Percentiles rank a stretch among this genome's conserved stretches.
phyloP scores from a whole-genome alignment of 257 asterid species.

The Gardenia jasminoides region DNA sequence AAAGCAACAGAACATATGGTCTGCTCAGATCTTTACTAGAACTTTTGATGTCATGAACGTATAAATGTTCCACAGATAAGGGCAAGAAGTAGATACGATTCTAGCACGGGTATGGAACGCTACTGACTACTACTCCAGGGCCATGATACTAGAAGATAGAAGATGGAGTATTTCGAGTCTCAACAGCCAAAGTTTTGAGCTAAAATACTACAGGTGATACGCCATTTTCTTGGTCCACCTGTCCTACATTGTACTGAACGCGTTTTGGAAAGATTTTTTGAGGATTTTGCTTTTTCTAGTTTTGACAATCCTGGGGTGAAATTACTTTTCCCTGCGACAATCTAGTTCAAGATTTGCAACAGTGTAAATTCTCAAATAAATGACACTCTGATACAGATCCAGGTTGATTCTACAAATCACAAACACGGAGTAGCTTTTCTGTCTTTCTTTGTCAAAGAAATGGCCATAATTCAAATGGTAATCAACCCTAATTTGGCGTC shows the following conservation, averaged over 20 bases:
- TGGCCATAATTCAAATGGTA: too few species aligned
- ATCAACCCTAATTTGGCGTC: background rate
- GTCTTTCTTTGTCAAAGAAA: background rate
- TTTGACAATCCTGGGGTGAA: background rate
- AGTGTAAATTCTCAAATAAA: background rate
- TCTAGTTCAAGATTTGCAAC: background rate
- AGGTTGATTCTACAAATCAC: background rate
- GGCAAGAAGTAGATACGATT: too few species aligned
- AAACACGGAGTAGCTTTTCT: background rate
- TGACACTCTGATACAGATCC: background rate
- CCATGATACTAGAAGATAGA: background rate
- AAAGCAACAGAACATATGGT: background rate
- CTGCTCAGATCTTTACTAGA: background rate
- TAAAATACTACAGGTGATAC: background rate
- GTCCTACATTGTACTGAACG: background rate
- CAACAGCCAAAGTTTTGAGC: background rate
- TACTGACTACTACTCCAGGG: too few species aligned
- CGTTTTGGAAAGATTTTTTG: background rate
- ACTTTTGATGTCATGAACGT: background rate
- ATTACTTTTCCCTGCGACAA: background rate
- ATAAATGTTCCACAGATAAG: too few species aligned
- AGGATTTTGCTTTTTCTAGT: background rate
- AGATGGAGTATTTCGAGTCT: background rate
- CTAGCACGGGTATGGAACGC: too few species aligned
- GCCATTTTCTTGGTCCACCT: background rate